phyloP scores from a whole-genome alignment of 441 rosid species.

The Hura crepitans region DNA sequence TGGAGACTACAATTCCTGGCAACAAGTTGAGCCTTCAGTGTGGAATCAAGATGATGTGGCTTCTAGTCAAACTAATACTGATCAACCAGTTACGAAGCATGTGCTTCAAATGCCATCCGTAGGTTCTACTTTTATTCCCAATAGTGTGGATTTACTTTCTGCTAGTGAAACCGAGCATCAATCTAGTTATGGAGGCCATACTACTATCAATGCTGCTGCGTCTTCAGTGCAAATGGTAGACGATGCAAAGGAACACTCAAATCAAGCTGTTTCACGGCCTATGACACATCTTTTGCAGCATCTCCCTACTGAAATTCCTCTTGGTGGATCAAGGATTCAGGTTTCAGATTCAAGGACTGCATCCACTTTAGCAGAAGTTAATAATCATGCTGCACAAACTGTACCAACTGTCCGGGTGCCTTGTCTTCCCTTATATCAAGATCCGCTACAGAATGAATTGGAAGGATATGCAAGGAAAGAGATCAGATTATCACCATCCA shows the following conservation, averaged over 20 bases:
- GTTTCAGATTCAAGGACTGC: slow-evolving; percentile 24
- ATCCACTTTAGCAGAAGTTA: slow-evolving; percentile 25
- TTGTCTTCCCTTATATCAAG: slow-evolving; percentile 31
- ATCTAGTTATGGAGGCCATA: slow-evolving; percentile 26
- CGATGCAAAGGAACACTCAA: slow-evolving; percentile 23
- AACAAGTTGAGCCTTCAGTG: slow-evolving; percentile 30
- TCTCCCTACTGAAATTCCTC: slow-evolving; percentile 20
- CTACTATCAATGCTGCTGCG: slow-evolving; percentile 25
- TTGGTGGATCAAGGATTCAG: slow-evolving; percentile 19
- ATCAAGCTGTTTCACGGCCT: slow-evolving; percentile 32
- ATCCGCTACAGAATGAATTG: slow-evolving; percentile 81
- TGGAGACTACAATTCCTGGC: slow-evolving; percentile 30
- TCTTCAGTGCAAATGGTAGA: slow-evolving; percentile 28
- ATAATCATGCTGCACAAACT: slow-evolving; percentile 33
- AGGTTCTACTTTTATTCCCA: slow-evolving; percentile 17
- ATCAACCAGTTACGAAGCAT: slow-evolving; percentile 24
- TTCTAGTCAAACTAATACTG: slow-evolving; percentile 26
- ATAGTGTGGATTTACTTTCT: slow-evolving; percentile 21
- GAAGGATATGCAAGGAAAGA: slow-evolving; percentile 53
- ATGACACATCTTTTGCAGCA: slow-evolving; percentile 23
- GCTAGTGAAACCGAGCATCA: slow-evolving; percentile 28
- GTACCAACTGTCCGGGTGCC: slow-evolving; percentile 34
- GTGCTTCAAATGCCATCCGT: slow-evolving; percentile 22
- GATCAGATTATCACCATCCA: slow-evolving; percentile 39
- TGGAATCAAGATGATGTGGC: slow-evolving; percentile 23